Base-by-base conservation (phyloP, 352 stramenopile species). In the Phytophthora idaei region DNA sequence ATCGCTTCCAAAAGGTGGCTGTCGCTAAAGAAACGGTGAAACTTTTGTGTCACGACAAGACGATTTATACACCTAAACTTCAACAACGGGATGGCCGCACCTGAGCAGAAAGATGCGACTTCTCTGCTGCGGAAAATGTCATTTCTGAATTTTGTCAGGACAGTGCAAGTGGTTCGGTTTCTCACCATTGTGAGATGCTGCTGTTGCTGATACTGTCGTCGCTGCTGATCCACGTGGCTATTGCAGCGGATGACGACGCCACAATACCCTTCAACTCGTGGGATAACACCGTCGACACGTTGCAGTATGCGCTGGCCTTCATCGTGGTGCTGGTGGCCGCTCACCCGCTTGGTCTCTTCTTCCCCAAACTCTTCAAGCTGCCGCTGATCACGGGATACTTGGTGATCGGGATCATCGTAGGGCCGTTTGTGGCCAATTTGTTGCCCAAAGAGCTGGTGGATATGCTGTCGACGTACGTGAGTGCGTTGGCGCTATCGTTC, bases 401-500 rank as follows among this genome's bases (percentile, higher is more conserved):
- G 2, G 46, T 72, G 5, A 69, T 75, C 53, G 67, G 67, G 1
- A 64, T 75, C 46, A 62, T 72, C 6, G 62, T 57, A 5, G 67
- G 67, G 0, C 67, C 67, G 17, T 74, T 74, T 32, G 67, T 71
- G 5, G 10, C 67, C n/a, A 74, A 74, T 47, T 27, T 74, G 12
- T 29, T 74, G 25, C 31, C 61, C 5, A 58, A 64, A 27, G 61
- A 15, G n/a, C 50, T 71, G 3, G 50, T 74, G 7, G 45, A 67
- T 12, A 54, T 74, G 67, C 34, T 74, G 8, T 67, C 67, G n/a
- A 37, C 55, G 10, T 86, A 76, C 46, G 76, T 91, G 55, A 91
- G 78, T 57, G 78, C 78, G 25, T 73, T 90, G 54, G 80, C 83
- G 41, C 71, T 91, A 15, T 89, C 80, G 15, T 91, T 91, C 69